Evolutionary conservation across 1,284 basidiomycete species (phyloP), one percentile per base, ranked within the genome.

Genomic region (Boletus sp.): DNA sequence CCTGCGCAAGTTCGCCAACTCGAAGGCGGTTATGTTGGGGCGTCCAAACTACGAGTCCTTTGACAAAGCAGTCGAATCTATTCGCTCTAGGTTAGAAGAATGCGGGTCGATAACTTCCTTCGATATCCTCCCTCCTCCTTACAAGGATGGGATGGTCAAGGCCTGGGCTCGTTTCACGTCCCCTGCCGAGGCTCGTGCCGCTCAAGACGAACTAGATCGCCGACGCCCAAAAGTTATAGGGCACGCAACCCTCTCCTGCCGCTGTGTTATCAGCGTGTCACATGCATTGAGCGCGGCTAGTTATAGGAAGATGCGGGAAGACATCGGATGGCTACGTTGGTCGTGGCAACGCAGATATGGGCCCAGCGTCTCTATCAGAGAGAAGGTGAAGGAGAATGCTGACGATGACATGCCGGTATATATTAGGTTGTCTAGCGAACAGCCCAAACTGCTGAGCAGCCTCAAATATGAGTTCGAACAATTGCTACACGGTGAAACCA

Each of bases 391-490:
- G 38, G 59, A 52, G 41, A 50, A 27, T 51, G 59, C 40, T 40
- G 36, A 46, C 0, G 69, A 49, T 12, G 61, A 48, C 46, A 46
- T 46, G 0, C 59, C 65, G 1, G 68, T 72, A 13, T 46, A 49
- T 2, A 62, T 84, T 37, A 76, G 68, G 51, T 46, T 85, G 1
- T 71, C 66, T 1, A 75, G 75, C 0, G 70, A 74, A 8, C 69
- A 74, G 13, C 55, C 73, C 9, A 69, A 71, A 35, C 66, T 74
- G 3, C 60, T 88, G 2, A 74, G 75, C 0, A 62, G 61, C 38
- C 70, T 84, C 43, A 86, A 85, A 57, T 60, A 68, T 0, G 72
- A 79, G 45, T 72, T 85, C 17, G 82, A 85, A 55, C 69, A 69
- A n/a, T 66, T 82, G 12, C 60, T 82, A 0, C 73, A 70, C 1